These are phyloP conservation scores for Penicillium polonicum DNA, from an alignment of 2,329 filamentous ascomycete species.

Conservation along the genomic window DNA sequence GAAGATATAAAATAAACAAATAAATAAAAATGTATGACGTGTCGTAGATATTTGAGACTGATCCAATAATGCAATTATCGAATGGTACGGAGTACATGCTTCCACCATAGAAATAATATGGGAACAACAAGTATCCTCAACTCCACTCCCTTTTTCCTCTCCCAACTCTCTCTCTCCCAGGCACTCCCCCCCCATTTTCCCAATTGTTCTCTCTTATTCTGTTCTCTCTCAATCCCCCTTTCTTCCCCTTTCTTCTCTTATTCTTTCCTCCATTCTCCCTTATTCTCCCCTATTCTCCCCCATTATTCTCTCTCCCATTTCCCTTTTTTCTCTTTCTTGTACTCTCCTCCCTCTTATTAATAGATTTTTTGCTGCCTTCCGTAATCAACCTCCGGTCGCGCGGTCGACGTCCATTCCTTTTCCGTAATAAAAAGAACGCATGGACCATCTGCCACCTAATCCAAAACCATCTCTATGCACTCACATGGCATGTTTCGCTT, in stretches of 20 bases:
- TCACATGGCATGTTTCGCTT: constrained; percentile 53
- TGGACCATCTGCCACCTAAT: constrained; percentile 18
- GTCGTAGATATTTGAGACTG: constrained; percentile 8
- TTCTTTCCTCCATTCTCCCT: constrained; percentile 14
- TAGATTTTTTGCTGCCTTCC: constrained; percentile 12
- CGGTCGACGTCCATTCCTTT: constrained; percentile 29
- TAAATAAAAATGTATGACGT: constrained; percentile 6
- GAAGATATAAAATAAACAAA: neutral
- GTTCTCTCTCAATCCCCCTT: neutral
- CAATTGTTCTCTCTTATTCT: neutral
- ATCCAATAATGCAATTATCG: constrained; percentile 1
- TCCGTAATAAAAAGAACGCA: constrained; percentile 12
- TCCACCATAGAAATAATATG: constrained; percentile 2
- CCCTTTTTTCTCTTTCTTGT: constrained; percentile 8
- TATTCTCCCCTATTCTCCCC: neutral
- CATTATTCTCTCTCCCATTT: constrained; percentile 1
- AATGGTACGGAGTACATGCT: constrained; percentile 4
- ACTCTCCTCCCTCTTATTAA: constrained; percentile 13
- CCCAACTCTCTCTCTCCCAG: neutral
- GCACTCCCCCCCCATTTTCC: neutral
- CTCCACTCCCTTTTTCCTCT: constrained; percentile 2
- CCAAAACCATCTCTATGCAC: constrained; percentile 15
- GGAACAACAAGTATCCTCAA: constrained; percentile 4
- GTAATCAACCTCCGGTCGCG: constrained; percentile 22
- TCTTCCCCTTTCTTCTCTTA: constrained; percentile 3